phyloP scores from a whole-genome alignment of 1,284 basidiomycete genomes.

The Puccinia horiana region DNA sequence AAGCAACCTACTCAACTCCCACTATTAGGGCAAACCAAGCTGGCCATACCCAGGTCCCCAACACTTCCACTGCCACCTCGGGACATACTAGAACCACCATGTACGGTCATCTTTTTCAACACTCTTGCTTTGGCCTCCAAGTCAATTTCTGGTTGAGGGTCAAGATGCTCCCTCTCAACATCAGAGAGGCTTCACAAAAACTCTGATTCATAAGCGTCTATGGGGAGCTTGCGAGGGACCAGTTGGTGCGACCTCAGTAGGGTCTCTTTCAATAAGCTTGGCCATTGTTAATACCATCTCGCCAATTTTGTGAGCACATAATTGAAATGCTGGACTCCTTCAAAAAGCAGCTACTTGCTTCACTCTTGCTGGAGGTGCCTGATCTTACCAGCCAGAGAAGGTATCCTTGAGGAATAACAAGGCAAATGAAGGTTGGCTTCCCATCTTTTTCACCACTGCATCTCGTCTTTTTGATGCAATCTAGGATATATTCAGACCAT shows the following conservation, averaged over 20 bases:
- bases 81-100: neutral
- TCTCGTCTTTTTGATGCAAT: neutral
- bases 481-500: neutral
- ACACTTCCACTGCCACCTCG: neutral
- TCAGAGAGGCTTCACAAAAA: neutral
- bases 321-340: neutral
- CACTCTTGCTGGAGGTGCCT: neutral
- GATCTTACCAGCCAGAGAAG: neutral
- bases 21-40: neutral
- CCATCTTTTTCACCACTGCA: neutral
- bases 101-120: neutral
- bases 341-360: neutral
- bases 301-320: neutral
- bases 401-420: neutral
- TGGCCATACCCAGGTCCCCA: neutral
- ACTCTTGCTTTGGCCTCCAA: neutral
- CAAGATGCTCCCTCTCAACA: neutral
- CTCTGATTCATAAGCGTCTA: neutral
- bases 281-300: neutral
- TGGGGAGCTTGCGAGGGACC: neutral
- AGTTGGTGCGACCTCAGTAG: neutral
- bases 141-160: neutral
- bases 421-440: neutral
- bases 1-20: neutral
- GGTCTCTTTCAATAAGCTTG: neutral